Conservation (phyloP, 2,329 filamentous ascomycete genomes). For the Hypoxylon rubiginosum region DNA sequence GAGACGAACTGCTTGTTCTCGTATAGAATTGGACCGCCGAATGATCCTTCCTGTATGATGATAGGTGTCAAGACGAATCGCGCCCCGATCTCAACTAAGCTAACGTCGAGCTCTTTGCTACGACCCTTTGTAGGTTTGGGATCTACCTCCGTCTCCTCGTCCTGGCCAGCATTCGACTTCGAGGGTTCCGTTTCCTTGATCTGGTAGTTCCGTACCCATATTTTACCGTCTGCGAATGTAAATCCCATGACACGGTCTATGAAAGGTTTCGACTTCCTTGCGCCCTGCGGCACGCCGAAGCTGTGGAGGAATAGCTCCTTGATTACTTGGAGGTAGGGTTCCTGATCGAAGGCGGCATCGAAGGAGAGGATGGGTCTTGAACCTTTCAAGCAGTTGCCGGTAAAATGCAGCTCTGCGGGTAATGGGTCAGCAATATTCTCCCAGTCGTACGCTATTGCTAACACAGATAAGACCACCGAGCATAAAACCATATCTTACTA, state of each 20-base stretch:
- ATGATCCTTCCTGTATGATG: constrained; percentile 93
- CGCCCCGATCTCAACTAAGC: constrained; percentile 92
- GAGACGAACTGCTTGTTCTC: constrained; percentile 98
- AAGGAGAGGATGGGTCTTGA: constrained; percentile 93
- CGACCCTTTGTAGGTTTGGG: constrained; percentile 58
- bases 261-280: constrained; percentile 93
- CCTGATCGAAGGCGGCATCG: constrained; percentile 85
- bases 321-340: constrained; percentile 84
- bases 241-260: constrained; percentile 96
- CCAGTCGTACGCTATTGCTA: background rate
- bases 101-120: constrained; percentile 78
- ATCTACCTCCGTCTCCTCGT: constrained; percentile 59
- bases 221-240: constrained; percentile 89
- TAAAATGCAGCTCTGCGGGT: constrained; percentile 85
- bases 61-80: constrained; percentile 91
- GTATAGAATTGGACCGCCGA: constrained; percentile 96
- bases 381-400: constrained; percentile 95
- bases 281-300: constrained; percentile 91
- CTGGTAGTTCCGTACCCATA: constrained; percentile 97
- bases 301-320: constrained; percentile 91
- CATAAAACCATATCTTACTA: constrained; percentile 7
- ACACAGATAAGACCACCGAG: background rate
- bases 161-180: constrained; percentile 58
- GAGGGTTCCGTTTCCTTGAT: constrained; percentile 84
- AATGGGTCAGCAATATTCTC: constrained; percentile 15